phyloP scores from a whole-genome alignment of 108 stramenopile species.

The Poteriospumella lacustris region DNA sequence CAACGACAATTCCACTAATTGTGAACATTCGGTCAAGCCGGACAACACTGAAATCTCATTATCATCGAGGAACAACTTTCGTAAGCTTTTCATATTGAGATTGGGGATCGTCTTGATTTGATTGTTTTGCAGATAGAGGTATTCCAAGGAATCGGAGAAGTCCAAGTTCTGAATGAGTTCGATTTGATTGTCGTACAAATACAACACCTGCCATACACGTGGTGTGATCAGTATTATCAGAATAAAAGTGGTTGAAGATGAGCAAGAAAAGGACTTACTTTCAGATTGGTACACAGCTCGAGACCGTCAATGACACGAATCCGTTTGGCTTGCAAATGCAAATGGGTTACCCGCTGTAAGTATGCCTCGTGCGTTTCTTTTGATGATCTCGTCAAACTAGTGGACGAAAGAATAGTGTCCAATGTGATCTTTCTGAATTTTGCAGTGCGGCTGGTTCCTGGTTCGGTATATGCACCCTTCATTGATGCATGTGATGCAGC shows the following conservation, averaged over 20 bases:
- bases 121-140: slow-evolving; percentile 28
- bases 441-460: too few relatives aligned
- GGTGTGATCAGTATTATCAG: too few relatives aligned
- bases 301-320: slow-evolving; percentile 14
- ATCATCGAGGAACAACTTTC: slow-evolving; percentile 14
- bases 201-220: slow-evolving; percentile 15
- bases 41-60: neutral
- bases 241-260: too few relatives aligned
- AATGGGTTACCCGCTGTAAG: slow-evolving; percentile 15
- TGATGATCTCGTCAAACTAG: slow-evolving; percentile 15
- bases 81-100: slow-evolving; percentile 3
- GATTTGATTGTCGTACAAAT: slow-evolving; percentile 28
- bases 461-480: too few relatives aligned
- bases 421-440: neutral
- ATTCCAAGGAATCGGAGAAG: neutral
- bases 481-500: too few relatives aligned
- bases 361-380: slow-evolving; percentile 20
- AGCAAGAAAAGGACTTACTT: too few relatives aligned
- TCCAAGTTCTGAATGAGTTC: slow-evolving; percentile 17
- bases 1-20: neutral
- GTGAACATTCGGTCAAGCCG: neutral
- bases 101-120: neutral
- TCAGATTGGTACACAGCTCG: slow-evolving; percentile 12
- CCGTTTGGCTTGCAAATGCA: slow-evolving; percentile 24
- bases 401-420: neutral